These are phyloP conservation scores for Phytopythium aichiense DNA, from an alignment of 352 stramenopile species.

Conservation along the genomic window DNA sequence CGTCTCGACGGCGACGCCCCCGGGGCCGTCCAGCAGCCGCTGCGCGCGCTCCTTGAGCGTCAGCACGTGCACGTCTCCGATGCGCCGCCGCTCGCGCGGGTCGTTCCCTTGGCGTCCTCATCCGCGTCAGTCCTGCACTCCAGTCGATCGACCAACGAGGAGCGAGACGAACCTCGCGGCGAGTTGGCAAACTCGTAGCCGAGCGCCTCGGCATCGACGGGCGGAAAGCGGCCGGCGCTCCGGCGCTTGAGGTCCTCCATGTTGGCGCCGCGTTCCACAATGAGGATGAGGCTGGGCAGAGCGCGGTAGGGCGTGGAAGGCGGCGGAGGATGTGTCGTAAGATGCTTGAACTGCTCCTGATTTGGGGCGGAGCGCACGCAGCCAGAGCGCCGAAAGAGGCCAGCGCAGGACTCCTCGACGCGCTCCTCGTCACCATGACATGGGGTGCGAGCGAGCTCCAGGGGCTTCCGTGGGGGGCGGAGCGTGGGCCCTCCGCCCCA, in stretches of 20 bases:
- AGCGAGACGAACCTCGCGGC: background rate
- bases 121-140: background rate
- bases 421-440: no score
- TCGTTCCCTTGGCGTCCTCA: background rate
- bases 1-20: slow-evolving; percentile 30
- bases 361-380: background rate
- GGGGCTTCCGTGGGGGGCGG: no score
- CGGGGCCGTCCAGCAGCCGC: slow-evolving; percentile 33
- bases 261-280: background rate
- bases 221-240: background rate
- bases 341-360: background rate
- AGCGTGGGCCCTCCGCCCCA: no score
- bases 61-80: slow-evolving; percentile 37
- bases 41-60: slow-evolving; percentile 41
- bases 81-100: slow-evolving; percentile 7
- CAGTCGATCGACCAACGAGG: background rate
- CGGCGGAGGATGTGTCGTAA: background rate
- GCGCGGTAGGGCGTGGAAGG: background rate
- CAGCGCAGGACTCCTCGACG: no score
- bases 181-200: slow-evolving; percentile 8
- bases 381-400: background rate
- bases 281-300: background rate
- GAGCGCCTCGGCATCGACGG: background rate
- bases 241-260: background rate
- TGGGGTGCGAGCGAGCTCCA: no score